Evolutionary conservation across 805 yeast species (phyloP).

Genomic region (Ogataea degrootiae): DNA sequence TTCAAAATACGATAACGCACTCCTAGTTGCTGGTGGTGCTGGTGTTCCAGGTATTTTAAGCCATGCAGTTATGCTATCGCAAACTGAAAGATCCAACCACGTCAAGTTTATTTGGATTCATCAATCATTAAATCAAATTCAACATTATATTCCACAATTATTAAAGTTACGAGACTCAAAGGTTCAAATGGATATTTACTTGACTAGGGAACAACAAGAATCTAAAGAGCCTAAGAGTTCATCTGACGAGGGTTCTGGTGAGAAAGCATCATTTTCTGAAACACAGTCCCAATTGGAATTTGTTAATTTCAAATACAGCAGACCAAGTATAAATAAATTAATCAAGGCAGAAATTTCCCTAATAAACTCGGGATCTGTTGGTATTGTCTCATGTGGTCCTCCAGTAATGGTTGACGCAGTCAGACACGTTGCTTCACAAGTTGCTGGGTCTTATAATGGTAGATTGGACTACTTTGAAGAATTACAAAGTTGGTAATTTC

Average conservation of each 20-base stretch:
- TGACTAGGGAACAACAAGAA: conserved; percentile 31
- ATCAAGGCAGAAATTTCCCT: conserved; percentile 30
- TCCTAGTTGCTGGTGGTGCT: conserved; percentile 65
- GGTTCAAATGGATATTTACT: conserved; percentile 30
- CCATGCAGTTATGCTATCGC: conserved; percentile 30
- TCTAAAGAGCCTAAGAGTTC: conserved; percentile 2
- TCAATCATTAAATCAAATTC: conserved; percentile 41
- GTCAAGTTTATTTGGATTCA: conserved; percentile 59
- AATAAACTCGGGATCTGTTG: conserved; percentile 35
- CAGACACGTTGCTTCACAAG: conserved; percentile 42
- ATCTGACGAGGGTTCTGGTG: conserved; percentile 1
- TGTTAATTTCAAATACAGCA: conserved; percentile 35
- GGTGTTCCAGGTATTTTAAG: conserved; percentile 57
- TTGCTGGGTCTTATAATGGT: conserved; percentile 36
- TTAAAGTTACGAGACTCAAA: conserved; percentile 24
- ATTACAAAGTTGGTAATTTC: conserved; percentile 59
- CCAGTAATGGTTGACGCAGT: conserved; percentile 44
- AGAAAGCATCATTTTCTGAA: conserved; percentile 29
- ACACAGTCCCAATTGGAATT: conserved; percentile 7
- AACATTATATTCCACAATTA: conserved; percentile 40
- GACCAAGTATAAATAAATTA: conserved; percentile 34
- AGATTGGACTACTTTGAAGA: conserved; percentile 73
- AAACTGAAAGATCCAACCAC: conserved; percentile 17
- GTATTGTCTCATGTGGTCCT: conserved; percentile 45
- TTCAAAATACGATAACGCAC: conserved; percentile 42